phyloP scores from a whole-genome alignment of 2,329 filamentous ascomycete genomes.

The Alternaria tenuissima region DNA sequence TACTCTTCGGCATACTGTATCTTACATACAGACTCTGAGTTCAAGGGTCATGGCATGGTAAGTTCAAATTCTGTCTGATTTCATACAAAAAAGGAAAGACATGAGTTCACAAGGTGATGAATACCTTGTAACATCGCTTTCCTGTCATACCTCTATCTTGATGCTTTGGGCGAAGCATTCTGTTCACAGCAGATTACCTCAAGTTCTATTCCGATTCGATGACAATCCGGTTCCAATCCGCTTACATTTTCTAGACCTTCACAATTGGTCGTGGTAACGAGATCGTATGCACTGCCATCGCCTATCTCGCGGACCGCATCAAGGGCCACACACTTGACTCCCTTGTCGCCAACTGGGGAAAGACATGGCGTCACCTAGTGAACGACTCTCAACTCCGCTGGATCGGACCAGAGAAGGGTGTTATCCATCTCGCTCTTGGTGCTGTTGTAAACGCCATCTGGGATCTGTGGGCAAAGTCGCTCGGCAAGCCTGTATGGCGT shows the following conservation, averaged over 20 bases:
- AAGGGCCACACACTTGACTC: slow-evolving; percentile 77
- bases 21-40: slow-evolving; percentile 77
- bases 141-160: background rate
- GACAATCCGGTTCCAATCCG: background rate
- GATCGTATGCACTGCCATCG: slow-evolving; percentile 86
- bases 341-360: slow-evolving; percentile 81
- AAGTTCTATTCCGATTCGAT: background rate
- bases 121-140: background rate
- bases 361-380: slow-evolving; percentile 92
- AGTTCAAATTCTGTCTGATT: slow-evolving; percentile 52
- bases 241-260: slow-evolving; percentile 62
- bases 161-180: background rate
- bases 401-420: slow-evolving; percentile 94
- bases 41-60: slow-evolving; percentile 81
- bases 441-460: slow-evolving; percentile 91
- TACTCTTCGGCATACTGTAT: slow-evolving; percentile 97
- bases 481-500: slow-evolving; percentile 88
- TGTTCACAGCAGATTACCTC: background rate
- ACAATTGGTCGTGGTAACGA: slow-evolving; percentile 91
- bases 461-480: slow-evolving; percentile 92
- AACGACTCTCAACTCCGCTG: slow-evolving; percentile 89
- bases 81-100: background rate
- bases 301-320: slow-evolving; percentile 78
- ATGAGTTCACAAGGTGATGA: background rate
- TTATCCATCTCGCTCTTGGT: slow-evolving; percentile 89